These are phyloP conservation scores for Xanthoconium stramineum DNA, from an alignment of 768 basidiomycete genomes.

Conservation along the genomic window DNA sequence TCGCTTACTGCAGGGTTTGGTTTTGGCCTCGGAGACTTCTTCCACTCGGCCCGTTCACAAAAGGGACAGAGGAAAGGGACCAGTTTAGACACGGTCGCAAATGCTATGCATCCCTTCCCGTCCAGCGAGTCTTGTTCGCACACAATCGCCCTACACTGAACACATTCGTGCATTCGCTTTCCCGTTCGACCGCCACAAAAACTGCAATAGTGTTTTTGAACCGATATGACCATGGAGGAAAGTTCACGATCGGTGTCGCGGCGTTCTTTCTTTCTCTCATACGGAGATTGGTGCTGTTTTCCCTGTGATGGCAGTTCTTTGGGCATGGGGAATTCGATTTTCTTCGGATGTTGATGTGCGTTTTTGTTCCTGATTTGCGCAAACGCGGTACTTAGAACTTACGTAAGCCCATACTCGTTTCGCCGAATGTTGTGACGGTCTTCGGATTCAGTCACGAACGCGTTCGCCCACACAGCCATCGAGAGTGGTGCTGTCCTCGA, in stretches of 20 bases:
- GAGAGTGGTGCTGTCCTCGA: constrained; percentile 83
- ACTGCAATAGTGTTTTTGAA: neutral
- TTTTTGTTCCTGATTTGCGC: no score
- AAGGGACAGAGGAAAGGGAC: neutral
- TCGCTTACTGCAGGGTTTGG: neutral
- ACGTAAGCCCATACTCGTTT: no score
- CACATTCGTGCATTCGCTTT: neutral
- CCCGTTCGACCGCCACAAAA: neutral
- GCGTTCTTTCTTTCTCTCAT: no score
- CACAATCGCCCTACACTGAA: neutral
- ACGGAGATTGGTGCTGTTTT: no score
- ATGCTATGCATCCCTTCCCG: neutral
- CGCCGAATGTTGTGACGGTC: constrained; percentile 40
- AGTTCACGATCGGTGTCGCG: no score
- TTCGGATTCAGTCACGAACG: constrained; percentile 81
- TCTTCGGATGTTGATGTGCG: no score
- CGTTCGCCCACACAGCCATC: constrained; percentile 72
- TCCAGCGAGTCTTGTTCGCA: neutral
- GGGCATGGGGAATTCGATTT: no score
- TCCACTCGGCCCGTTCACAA: neutral
- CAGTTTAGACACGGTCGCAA: neutral
- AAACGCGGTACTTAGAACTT: no score
- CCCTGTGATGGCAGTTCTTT: no score
- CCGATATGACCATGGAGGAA: no score
- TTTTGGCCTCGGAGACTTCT: neutral